Evolutionary conservation across 305 asterid genomes (phyloP), one percentile per base, ranked within the genome.

Genomic region (Withania somnifera): DNA sequence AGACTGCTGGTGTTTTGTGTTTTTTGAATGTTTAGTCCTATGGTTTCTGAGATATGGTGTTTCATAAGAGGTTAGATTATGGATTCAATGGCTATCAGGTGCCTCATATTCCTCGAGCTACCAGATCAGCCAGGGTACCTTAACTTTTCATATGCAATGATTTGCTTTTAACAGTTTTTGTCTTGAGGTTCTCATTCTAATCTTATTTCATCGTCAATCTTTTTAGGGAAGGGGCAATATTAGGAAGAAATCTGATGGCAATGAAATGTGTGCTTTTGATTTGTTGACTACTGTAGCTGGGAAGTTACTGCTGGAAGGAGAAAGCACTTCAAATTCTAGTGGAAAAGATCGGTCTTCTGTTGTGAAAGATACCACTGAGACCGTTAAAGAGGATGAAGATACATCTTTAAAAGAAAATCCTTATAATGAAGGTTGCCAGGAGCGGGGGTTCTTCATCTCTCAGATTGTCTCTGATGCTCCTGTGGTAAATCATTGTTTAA

Each of bases 241-340:
- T 77, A 84, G 85, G 89, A 91, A 86, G 84, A 96, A 88, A 85
- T 71, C 84, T 4, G 89, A 86, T 84, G 93, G 88, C 76, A 86
- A 87, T 77, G 90, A 89, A 85, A 90, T 88, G 90, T 93, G 95
- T 82, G 95, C 97, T 42, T 94, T 96, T 71, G 97, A 93, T 85
- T 87, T 96, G 84, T 84, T 94, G 90, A 97, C 99, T 73, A 87
- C 97, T 73, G 91, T 94, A 71, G 99, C 99, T 45, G 97, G 98
- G 47, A 91, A 91, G 88, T 85, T 96, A 81, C 88, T 92, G 78
- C 87, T 85, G 42, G 98, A 94, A 82, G 91, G 95, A 40, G 91
- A 89, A 84, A 82, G 26, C 81, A 79, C 89, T 71, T 91, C 90
- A 36, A 86, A 83, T 80, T 81, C 89, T 80, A 71, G 84, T 67